These are phyloP conservation scores for Suillus spraguei DNA, from an alignment of 768 basidiomycete genomes.

Conservation along the genomic window DNA sequence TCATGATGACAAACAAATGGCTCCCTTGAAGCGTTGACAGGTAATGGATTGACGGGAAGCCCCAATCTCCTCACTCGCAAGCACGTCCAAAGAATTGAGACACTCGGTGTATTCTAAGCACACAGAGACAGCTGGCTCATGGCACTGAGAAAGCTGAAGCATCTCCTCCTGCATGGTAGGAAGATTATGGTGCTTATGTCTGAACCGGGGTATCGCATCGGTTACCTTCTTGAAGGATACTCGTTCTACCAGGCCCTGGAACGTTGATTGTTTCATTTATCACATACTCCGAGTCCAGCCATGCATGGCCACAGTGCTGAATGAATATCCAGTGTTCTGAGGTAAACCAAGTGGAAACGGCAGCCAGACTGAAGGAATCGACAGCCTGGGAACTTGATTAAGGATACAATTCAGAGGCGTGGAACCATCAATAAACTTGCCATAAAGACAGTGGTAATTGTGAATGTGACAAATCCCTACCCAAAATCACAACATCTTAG, in stretches of 20 bases:
- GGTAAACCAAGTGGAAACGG: conserved; percentile 56
- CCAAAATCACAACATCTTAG: conserved; percentile 10
- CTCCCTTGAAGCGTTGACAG: conserved; percentile 41
- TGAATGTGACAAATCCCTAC: conserved; percentile 62
- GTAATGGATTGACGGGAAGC: conserved; percentile 30
- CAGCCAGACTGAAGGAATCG: conserved; percentile 45
- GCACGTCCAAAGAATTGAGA: conserved; percentile 29
- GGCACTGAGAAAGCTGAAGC: conserved; percentile 7
- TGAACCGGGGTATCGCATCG: not conserved
- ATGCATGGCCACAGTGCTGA: conserved; percentile 50
- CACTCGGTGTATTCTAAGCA: conserved; percentile 29
- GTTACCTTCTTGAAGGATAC: conserved; percentile 16
- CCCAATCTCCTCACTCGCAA: conserved; percentile 26
- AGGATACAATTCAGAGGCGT: conserved; percentile 12
- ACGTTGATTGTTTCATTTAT: conserved; percentile 28
- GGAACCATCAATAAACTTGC: conserved; percentile 21
- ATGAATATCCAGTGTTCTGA: conserved; percentile 52
- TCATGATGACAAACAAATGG: conserved; percentile 50
- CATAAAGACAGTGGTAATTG: conserved; percentile 77
- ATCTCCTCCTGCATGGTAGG: not conserved
- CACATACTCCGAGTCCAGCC: conserved; percentile 55
- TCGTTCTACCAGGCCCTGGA: conserved; percentile 25
- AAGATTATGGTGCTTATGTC: conserved; percentile 3
- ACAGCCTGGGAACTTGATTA: conserved; percentile 29
- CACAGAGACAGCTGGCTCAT: conserved; percentile 27